Evolutionary conservation across 768 basidiomycete genomes (phyloP), one percentile per base, ranked within the genome.

Genomic region (Termitomyces titanicus): DNA sequence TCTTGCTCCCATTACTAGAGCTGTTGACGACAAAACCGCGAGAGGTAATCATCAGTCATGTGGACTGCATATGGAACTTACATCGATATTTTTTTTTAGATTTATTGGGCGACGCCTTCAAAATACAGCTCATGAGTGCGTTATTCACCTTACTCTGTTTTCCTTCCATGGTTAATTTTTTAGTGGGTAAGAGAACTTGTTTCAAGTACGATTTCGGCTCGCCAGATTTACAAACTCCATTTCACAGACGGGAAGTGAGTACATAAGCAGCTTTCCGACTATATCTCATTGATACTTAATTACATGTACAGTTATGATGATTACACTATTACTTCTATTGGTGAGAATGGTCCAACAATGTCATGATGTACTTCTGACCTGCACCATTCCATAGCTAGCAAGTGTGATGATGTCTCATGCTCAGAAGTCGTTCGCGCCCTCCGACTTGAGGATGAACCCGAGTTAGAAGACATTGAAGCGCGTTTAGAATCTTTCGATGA

Each of bases 11-110:
- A 85, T 85, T 46, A 82, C 77, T 31, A 63, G 83, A 15, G 84
- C 84, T 35, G 83, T 86, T 1, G 83, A 85, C 57, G 83, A 84
- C 59, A 84, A 84, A 67, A 81, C 81, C 5, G 84, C 84, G 0
- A 74, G 79, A 71, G 82, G 82, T 79, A 63, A 37, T 25, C 59
- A 39, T 38, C 5, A 15, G 44, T 33, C 35, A n/a, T 27, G 12
- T 42, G 17, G 25, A 15, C 34, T 34, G 24, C n/a, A 12, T 27
- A 27, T 11, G 17, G 27, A 20, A 34, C 29, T 29, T 27, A 51
- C 25, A 22, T 7, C 8, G 9, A 47, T 33, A 15, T 8, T 51
- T 53, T 51, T 53, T 3, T 22, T 11, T 20, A 80, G 84, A 84
- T 61, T 66, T 86, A n/a, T 72, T 86, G 13, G 84, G 84, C 0